Percentiles rank a stretch among this genome's conserved stretches.
Conservation (phyloP, 2,329 filamentous ascomycete genomes). For the Phaeosphaeriaceae sp. region DNA sequence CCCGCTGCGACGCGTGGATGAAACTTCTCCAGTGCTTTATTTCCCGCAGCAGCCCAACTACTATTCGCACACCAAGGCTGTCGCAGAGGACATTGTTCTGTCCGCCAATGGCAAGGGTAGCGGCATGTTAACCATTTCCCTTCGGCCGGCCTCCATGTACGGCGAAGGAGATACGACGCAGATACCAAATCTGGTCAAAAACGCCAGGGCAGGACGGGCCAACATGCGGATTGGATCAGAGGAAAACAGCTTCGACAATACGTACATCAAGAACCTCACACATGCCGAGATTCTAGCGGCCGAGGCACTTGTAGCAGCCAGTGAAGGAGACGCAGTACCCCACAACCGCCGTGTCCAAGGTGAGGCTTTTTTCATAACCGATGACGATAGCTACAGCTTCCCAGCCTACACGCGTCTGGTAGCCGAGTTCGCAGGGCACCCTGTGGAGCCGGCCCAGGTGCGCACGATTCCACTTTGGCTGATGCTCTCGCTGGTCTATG, state of each 20-base stretch:
- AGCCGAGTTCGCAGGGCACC: background rate
- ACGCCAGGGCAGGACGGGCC: constrained; percentile 47
- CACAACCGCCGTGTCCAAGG: background rate
- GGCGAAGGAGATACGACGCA: constrained; percentile 6
- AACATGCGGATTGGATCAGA: constrained; percentile 60
- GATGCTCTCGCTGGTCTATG: too few relatives aligned
- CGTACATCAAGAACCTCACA: constrained; percentile 59
- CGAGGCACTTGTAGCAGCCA: background rate
- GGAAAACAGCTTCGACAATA: constrained; percentile 62
- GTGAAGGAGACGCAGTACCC: background rate
- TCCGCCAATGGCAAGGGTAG: constrained; percentile 1
- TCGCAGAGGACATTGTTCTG: background rate
- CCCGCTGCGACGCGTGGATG: background rate
- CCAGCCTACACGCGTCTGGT: background rate
- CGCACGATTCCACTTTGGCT: background rate
- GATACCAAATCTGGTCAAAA: background rate
- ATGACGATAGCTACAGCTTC: background rate
- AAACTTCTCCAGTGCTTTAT: background rate
- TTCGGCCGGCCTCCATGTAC: constrained; percentile 5
- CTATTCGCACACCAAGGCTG: background rate
- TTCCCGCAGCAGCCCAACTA: background rate
- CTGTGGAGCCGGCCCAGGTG: background rate
- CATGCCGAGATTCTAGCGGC: constrained; percentile 58
- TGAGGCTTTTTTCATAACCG: background rate
- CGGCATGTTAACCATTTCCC: constrained; percentile 4